Conservation (phyloP, 345 rosid species). For the Aquilaria malaccensis region DNA sequence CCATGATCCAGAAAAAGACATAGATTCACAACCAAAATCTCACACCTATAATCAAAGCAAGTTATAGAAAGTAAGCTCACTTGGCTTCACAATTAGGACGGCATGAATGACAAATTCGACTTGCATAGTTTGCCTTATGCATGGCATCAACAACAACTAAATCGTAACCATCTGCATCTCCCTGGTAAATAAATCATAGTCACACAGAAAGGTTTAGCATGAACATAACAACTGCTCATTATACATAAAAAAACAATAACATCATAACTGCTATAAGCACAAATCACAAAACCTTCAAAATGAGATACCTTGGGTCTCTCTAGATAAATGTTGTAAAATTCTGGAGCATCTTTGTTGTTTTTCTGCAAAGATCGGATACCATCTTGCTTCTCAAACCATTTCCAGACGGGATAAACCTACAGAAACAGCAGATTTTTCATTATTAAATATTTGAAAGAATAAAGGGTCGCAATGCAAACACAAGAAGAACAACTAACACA, state of each 20-base stretch:
- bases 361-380: constrained; percentile 95
- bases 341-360: constrained; percentile 95
- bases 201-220: constrained; percentile 16
- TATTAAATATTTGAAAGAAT: constrained; percentile 1
- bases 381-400: constrained; percentile 99
- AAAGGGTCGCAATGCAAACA: constrained; percentile 6
- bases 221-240: too few relatives aligned
- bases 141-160: constrained; percentile 99
- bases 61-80: constrained; percentile 37
- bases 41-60: constrained; percentile 1
- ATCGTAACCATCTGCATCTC: constrained; percentile 99
- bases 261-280: constrained; percentile 10
- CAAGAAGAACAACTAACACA: not conserved
- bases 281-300: constrained; percentile 13
- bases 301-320: constrained; percentile 95
- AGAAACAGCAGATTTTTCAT: constrained; percentile 16
- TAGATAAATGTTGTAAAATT: constrained; percentile 96
- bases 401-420: constrained; percentile 99
- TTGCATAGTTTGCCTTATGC: constrained; percentile 99
- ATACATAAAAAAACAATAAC: constrained; percentile 1
- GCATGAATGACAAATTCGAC: constrained; percentile 99
- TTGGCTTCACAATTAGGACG: constrained; percentile 99
- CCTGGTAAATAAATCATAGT: constrained; percentile 43
- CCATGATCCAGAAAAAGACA: not conserved
- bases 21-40: not conserved